phyloP scores from a whole-genome alignment of 495 filamentous ascomycete genomes.

The Rhypophila decipiens region DNA sequence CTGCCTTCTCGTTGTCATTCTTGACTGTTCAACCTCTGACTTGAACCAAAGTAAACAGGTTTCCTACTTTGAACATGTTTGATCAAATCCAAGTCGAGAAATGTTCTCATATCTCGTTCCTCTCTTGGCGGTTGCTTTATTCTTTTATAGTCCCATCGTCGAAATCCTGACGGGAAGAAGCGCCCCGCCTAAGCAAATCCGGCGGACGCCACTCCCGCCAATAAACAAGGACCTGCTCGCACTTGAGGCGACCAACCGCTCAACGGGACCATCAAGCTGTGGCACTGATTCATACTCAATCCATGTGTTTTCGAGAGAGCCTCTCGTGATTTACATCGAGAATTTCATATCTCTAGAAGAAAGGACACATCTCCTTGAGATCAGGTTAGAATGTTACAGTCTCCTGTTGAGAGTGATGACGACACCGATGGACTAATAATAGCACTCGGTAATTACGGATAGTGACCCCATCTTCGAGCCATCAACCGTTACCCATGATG shows the following conservation, averaged over 20 bases:
- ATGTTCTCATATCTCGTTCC: conserved; percentile 24
- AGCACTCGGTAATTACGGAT: not conserved
- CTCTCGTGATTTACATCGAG: conserved; percentile 41
- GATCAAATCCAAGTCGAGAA: not conserved
- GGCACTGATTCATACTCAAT: conserved; percentile 27
- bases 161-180: conserved; percentile 11
- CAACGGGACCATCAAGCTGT: conserved; percentile 25
- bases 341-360: conserved; percentile 32
- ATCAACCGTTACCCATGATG: conserved; percentile 37
- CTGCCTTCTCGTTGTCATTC: too few relatives aligned
- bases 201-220: conserved; percentile 31
- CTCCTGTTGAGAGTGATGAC: not conserved
- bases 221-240: conserved; percentile 38
- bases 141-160: conserved; percentile 19
- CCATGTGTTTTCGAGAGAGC: conserved; percentile 36
- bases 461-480: conserved; percentile 38
- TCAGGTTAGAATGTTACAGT: conserved; percentile 24
- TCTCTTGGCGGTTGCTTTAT: conserved; percentile 16
- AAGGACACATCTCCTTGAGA: conserved; percentile 34
- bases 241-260: conserved; percentile 19
- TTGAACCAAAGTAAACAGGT: too few relatives aligned
- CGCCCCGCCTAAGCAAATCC: conserved; percentile 20
- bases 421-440: not conserved
- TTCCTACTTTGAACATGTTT: not conserved
- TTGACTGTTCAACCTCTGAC: too few relatives aligned